Evolutionary conservation across 176 grass and related monocot species (phyloP), one percentile per base, ranked within the genome.

Genomic region (Zoysia pacifica): DNA sequence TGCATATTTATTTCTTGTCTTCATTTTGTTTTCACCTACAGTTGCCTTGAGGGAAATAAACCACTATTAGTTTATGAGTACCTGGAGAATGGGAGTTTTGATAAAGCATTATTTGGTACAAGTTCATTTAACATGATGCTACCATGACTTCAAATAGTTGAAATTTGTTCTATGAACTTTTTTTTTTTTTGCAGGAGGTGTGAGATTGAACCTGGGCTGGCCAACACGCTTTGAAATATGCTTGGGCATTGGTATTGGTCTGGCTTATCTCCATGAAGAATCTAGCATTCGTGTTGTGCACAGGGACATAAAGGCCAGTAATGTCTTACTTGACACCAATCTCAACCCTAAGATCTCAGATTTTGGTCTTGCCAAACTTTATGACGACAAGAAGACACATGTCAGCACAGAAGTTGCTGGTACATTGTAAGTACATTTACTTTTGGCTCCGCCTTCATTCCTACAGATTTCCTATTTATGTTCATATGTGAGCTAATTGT

Each of bases 331-430:
- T 66, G 93, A 97, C 40, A 12, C 70, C 4, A 80, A 91, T 64
- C 86, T 93, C n/a, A n/a, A n/a, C 63, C 93, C 93, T 61, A 97
- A 97, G 83, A 97, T 93, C 78, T 97, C 93, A 0, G 93, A 97
- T 84, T 97, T 97, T 12, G 93, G 93, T 36, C 85, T 97, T 0
- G 93, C 93, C 9, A 97, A 91, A 74, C 93, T 97, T 78, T 97
- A 93, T 59, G 93, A 97, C 85, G 88, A 97, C 36, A 85, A 83
- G 53, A 91, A 87, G 74, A 93, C 93, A 3, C 93, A 97, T 81
- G 87, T 97, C 19, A 97, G 86, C 84, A 97, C 93, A 45, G 93
- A 86, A 67, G 88, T 97, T 79, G 93, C 91, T 8, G 93, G 93
- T 35, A 97, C 93, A 91, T 87, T 91, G 93, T 97, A 89, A 93